These are phyloP conservation scores for Sugiyamaella novakii DNA, from an alignment of 1,139 yeast species.

Conservation along the genomic window DNA sequence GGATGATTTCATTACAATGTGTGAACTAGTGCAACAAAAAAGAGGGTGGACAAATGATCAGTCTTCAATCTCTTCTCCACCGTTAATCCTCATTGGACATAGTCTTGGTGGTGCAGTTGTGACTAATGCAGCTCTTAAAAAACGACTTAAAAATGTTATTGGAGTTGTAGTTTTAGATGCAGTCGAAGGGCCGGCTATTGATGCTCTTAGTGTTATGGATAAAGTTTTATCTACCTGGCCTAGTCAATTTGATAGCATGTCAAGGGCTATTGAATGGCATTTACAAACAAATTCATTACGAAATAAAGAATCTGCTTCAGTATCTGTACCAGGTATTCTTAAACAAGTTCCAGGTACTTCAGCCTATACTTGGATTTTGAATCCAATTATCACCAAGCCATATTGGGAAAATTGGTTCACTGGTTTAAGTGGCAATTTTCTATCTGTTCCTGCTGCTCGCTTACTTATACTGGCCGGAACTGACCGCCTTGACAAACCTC, in stretches of 20 bases:
- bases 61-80: slow-evolving; percentile 34
- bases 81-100: slow-evolving; percentile 74
- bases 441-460: slow-evolving; percentile 59
- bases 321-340: slow-evolving; percentile 67
- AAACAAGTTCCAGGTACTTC: slow-evolving; percentile 8
- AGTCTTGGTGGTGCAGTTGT: slow-evolving; percentile 90
- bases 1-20: slow-evolving; percentile 56
- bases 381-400: slow-evolving; percentile 59
- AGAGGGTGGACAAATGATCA: slow-evolving; percentile 32
- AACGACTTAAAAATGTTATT: slow-evolving; percentile 28
- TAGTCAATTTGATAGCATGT: slow-evolving; percentile 50
- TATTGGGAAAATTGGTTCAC: slow-evolving; percentile 86
- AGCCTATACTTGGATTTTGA: slow-evolving; percentile 57
- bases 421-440: slow-evolving; percentile 67
- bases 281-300: slow-evolving; percentile 53
- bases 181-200: slow-evolving; percentile 88
- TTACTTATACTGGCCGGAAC: slow-evolving; percentile 84
- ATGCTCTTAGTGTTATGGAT: slow-evolving; percentile 68
- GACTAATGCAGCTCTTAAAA: slow-evolving; percentile 50
- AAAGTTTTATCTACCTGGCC: slow-evolving; percentile 67
- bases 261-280: slow-evolving; percentile 85
- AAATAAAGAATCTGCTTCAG: slow-evolving; percentile 62
- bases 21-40: slow-evolving; percentile 44
- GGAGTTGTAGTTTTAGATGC: slow-evolving; percentile 86
- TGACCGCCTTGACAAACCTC: slow-evolving; percentile 78